Percentiles rank a stretch among this genome's conserved stretches.
These are phyloP conservation scores for Ophiostoma montium DNA, from an alignment of 2,329 filamentous ascomycete genomes.

Conservation along the genomic window DNA sequence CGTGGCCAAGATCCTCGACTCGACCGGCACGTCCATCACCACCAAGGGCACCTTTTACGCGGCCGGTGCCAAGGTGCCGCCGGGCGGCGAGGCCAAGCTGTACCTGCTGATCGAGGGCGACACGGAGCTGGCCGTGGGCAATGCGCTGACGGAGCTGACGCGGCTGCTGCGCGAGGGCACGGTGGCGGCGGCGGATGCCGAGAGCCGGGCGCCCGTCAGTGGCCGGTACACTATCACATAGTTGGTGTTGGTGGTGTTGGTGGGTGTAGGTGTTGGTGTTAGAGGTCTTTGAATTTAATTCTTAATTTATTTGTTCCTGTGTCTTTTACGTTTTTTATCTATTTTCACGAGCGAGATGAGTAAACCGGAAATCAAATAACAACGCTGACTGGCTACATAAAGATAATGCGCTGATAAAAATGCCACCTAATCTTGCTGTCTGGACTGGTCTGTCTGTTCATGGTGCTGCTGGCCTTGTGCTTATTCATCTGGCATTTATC, in stretches of 20 bases:
- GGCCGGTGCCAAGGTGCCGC: conserved; percentile 62
- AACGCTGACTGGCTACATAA: no score
- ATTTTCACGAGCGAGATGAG: no score
- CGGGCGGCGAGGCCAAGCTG: conserved; percentile 73
- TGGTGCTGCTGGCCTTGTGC: no score
- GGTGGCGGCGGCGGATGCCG: conserved; percentile 75
- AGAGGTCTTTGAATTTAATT: no score
- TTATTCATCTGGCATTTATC: not conserved
- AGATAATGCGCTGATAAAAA: no score
- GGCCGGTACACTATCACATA: conserved; percentile 78
- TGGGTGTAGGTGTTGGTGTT: no score
- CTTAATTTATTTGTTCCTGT: no score
- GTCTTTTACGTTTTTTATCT: no score
- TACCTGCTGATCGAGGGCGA: conserved; percentile 98
- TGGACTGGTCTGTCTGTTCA: no score
- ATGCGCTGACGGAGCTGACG: conserved; percentile 82
- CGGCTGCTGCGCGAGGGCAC: conserved; percentile 81
- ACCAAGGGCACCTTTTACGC: conserved; percentile 90
- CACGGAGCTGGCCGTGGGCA: conserved; percentile 80
- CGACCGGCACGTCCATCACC: conserved; percentile 89
- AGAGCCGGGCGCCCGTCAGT: conserved; percentile 61
- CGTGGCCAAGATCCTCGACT: conserved; percentile 92
- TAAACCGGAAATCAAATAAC: no score
- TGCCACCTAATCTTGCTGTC: no score
- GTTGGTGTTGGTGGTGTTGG: no score